Percentiles rank a stretch among this genome's conserved stretches.
These are phyloP conservation scores for Entomortierella beljakovae DNA, from an alignment of 192 early-diverging fungal genomes.

Conservation along the genomic window DNA sequence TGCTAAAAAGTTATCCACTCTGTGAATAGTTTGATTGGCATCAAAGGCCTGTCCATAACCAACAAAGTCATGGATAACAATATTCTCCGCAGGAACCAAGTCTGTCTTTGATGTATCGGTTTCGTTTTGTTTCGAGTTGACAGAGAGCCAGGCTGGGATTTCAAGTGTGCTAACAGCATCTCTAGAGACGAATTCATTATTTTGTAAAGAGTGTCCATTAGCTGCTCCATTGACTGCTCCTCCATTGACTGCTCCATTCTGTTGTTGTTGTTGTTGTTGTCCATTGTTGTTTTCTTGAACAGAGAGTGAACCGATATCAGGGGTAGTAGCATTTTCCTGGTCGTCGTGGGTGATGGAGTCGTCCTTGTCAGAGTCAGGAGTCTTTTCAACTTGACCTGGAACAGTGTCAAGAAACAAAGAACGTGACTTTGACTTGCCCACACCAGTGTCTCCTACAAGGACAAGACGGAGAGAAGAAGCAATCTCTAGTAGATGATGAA, in stretches of 20 bases:
- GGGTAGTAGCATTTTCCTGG: not conserved
- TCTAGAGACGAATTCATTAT: constrained; percentile 8
- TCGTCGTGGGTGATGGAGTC: not conserved
- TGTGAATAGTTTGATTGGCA: constrained; percentile 31
- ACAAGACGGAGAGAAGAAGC: constrained; percentile 44
- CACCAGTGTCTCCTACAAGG: constrained; percentile 49
- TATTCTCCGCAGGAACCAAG: constrained; percentile 37
- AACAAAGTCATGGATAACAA: constrained; percentile 50
- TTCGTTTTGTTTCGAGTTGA: constrained; percentile 3
- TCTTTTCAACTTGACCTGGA: constrained; percentile 30
- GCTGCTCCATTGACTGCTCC: not conserved
- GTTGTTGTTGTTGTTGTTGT: not conserved
- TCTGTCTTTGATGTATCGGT: not conserved
- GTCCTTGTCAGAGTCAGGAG: not conserved
- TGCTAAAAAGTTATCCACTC: constrained; percentile 35
- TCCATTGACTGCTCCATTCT: not conserved
- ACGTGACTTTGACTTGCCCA: constrained; percentile 44
- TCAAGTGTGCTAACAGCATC: constrained; percentile 42
- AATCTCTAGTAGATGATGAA: constrained; percentile 35
- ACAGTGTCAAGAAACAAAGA: constrained; percentile 30
- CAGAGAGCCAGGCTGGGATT: constrained; percentile 40
- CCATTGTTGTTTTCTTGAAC: constrained; percentile 7
- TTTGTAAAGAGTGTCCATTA: not conserved
- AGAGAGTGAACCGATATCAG: constrained; percentile 23
- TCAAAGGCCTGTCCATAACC: constrained; percentile 47